Percentiles rank a stretch among this genome's conserved stretches.
Evolutionary conservation across 345 rosid species (phyloP).

Genomic region (Brassica rapa): DNA sequence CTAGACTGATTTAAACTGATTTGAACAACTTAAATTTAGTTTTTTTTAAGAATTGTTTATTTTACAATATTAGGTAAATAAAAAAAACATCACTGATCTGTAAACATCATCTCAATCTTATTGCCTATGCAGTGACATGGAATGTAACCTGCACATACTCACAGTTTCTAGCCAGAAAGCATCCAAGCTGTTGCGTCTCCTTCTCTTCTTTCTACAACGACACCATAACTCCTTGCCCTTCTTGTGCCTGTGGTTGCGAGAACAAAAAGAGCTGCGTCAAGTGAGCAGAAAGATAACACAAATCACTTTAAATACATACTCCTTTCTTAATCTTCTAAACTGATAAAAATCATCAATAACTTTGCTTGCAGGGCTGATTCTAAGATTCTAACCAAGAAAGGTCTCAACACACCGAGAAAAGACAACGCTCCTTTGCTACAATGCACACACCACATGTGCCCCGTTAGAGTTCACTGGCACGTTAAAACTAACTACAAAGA

Average conservation of each 20-base stretch:
- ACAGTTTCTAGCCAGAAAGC: slow-evolving; percentile 72
- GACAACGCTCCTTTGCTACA: slow-evolving; percentile 64
- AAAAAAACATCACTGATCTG: background rate
- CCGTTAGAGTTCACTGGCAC: slow-evolving; percentile 81
- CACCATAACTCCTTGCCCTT: slow-evolving; percentile 76
- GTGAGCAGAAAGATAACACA: slow-evolving; percentile 45
- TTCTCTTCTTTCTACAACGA: slow-evolving; percentile 89
- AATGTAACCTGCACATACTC: slow-evolving; percentile 92
- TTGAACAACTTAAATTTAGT: too few species aligned
- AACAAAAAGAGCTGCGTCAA: slow-evolving; percentile 66
- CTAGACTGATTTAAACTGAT: too few species aligned
- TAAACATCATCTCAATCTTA: slow-evolving; percentile 8
- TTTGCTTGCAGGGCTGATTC: slow-evolving; percentile 60
- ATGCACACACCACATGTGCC: slow-evolving; percentile 89
- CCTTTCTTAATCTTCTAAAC: background rate
- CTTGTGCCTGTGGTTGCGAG: slow-evolving; percentile 88
- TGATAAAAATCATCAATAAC: too few species aligned
- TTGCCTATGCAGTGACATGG: slow-evolving; percentile 74
- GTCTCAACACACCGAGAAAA: slow-evolving; percentile 60
- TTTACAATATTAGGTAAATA: slow-evolving; percentile 21
- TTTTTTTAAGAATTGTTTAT: too few species aligned
- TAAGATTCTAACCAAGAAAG: slow-evolving; percentile 58
- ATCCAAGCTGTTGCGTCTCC: slow-evolving; percentile 84
- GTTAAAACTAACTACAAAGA: slow-evolving; percentile 74
- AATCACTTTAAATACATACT: background rate